Evolutionary conservation across 352 stramenopile genomes (phyloP), one percentile per base, ranked within the genome.

Genomic region (Poterioochromonas sp.): DNA sequence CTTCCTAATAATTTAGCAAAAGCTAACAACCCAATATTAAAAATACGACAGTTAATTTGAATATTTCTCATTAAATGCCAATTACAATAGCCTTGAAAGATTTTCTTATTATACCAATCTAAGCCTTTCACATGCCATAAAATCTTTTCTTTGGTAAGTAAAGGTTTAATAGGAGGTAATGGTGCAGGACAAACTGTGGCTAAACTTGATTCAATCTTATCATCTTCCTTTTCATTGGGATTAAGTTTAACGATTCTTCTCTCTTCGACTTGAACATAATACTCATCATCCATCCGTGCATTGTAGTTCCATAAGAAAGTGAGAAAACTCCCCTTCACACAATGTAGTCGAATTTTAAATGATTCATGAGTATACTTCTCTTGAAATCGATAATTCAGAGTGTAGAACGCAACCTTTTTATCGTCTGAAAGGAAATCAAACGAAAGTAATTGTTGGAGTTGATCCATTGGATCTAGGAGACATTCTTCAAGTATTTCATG

Each of bases 201-300:
- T 15, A 68, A 68, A 20, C 44, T 53, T 20, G 20, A 20, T 20
- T 8, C 44, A 8, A 53, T 53, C 8, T 53, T 20, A 20, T 20
- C 8, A 8, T 53, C 44, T 20, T 53, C 8, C n/a, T n/a, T n/a
- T n/a, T n/a, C n/a, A n/a, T n/a, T n/a, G n/a, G n/a, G n/a, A n/a
- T n/a, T n/a, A n/a, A n/a, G n/a, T n/a, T n/a, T n/a, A n/a, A n/a
- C n/a, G n/a, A n/a, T n/a, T n/a, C n/a, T n/a, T n/a, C n/a, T n/a
- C n/a, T n/a, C n/a, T 8, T 37, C 29, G 5, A 68, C 5, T 8
- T 18, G 5, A 5, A 39, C 12, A 5, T 32, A 37, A 68, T 68
- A 68, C 58, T 68, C 58, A 8, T 68, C 58, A 26, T 68, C 58
- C 5, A 35, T 39, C 8, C 58, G 58, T 40, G 26, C 58, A 68